Base-by-base conservation (phyloP, 257 asterid genomes). In the Solanum raphanifolium region DNA sequence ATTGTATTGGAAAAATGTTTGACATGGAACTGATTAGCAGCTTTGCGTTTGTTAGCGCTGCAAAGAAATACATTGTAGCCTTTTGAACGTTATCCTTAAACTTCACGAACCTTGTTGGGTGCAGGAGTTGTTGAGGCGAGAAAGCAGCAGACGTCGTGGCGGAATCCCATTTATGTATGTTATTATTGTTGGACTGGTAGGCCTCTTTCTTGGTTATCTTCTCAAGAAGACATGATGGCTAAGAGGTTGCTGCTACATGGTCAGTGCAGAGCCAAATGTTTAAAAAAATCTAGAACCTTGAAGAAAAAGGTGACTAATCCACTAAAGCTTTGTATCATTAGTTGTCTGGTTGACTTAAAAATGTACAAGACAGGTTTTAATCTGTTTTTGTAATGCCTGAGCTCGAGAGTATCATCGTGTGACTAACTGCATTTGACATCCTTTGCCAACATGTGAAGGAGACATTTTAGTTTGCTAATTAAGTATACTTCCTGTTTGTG, bases 41-140 rank as follows among this genome's bases (percentile, higher is more conserved):
- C 20, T 46, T 46, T 81, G 38, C 11, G 9, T 32, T 27, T 46
- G 29, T 11, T 81, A 34, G 85, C 27, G 2, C 41, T 46, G 41
- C 68, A 43, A 43, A 81, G 39, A 16, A 46, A 16, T 29, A 27
- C 36, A 81, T 29, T 81, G 27, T 81, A 35, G 27, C 68, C 65
- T 41, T 79, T 27, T 16, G 27, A 46, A 81, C 1, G 15, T 46
- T 81, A 9, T 27, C 68, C 41, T 81, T 46, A 27, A 27, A 16
- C 68, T 46, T 81, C 68, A 27, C 23, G 27, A 81, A 46, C 85
- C 87, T 87, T 69, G 62, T 83, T 79, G 71, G 78, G 11, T 88
- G 89, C 92, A 95, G 99, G 98, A 95, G 82, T 86, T 94, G 21
- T 90, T 94, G 96, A 93, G 92, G 94, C 98, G 94, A 71, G 94